Evolutionary conservation across 805 yeast genomes (phyloP), one percentile per base, ranked within the genome.

Genomic region (Pichia gijzeniarum): DNA sequence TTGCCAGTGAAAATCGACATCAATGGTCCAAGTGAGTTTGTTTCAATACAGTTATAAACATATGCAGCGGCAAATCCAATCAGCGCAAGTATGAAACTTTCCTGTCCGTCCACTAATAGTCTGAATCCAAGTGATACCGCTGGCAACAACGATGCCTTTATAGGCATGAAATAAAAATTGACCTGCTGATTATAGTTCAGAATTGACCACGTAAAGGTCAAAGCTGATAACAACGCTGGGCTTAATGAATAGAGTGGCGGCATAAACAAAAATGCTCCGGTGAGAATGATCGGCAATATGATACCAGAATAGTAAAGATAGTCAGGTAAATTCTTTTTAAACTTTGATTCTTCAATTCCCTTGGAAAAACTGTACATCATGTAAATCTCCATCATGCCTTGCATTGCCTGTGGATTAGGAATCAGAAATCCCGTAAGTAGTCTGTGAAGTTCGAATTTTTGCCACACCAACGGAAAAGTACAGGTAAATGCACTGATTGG

Each of bases 191-290:
- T 71, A 58, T 78, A 72, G 58, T 71, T 74, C 17, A 72, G 68
- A 35, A 83, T 64, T 22, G 82, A 74, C 85, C 86, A 81, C 20
- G 80, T 71, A 55, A 71, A 78, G 3, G 82, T 76, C 38, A 80
- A 66, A 39, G 82, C 77, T 16, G 78, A 71, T 33, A 76, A 57
- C 52, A 79, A 65, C 45, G 75, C 72, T 1, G 65, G 60, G 21
- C 50, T 62, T 41, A 55, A 60, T 34, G 57, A 66, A 43, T 51
- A 58, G 22, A 53, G 45, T 17, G 52, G 56, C 20, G 71, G 65
- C 41, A 54, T 48, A 1, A 63, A 49, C 19, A 57, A 21, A 20
- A 47, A 48, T 5, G 76, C 57, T 5, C 60, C 43, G 3, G 67
- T 19, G n/a, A 72, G 56, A 14, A 77, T 71, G 28, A 72, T 55